Evolutionary conservation across 257 asterid genomes (phyloP).

Genomic region (Solanum corneliomulleri): DNA sequence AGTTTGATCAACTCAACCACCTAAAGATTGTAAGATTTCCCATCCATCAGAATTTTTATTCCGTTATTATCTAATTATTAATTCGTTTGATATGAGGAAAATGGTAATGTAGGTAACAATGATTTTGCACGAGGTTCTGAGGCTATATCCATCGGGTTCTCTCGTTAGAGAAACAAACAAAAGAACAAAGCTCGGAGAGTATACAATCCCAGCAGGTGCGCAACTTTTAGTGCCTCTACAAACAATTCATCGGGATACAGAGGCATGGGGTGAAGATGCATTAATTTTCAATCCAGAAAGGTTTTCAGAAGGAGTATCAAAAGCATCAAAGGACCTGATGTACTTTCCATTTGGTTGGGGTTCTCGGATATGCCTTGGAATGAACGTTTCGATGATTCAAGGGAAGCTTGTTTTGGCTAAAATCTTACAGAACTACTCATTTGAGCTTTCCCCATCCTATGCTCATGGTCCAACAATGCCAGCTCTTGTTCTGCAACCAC

Average conservation of each 20-base stretch:
- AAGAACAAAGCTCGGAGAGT: neutral
- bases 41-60: neutral
- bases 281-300: constrained; percentile 4
- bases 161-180: neutral
- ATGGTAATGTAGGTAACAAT: neutral
- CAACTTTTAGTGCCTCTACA: neutral
- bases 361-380: neutral
- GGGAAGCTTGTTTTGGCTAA: neutral
- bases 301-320: neutral
- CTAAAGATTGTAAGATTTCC: constrained; percentile 10
- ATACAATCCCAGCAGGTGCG: neutral
- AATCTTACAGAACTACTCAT: neutral
- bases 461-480: neutral
- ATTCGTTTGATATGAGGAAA: neutral
- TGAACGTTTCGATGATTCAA: neutral
- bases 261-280: constrained; percentile 6
- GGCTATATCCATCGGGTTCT: constrained; percentile 3
- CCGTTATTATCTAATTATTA: neutral
- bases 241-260: neutral
- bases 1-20: constrained; percentile 4
- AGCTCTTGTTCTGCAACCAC: neutral
- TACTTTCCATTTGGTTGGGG: constrained; percentile 10
- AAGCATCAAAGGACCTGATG: neutral
- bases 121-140: constrained; percentile 4
- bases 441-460: neutral